Evolutionary conservation across 768 basidiomycete genomes (phyloP).

Genomic region (Guyanaporus albipodus): DNA sequence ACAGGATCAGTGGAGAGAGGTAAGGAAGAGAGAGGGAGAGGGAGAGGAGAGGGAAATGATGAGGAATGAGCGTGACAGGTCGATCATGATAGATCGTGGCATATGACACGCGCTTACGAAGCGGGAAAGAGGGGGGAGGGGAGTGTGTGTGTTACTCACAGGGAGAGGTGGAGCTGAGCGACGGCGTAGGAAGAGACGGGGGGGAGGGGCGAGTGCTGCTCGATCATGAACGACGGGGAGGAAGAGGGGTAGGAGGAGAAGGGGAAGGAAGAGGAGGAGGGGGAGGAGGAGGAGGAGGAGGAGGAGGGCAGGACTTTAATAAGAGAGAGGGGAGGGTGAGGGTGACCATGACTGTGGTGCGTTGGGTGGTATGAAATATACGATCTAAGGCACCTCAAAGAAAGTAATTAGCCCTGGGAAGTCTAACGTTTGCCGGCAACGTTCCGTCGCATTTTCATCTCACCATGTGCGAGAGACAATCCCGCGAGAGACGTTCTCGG

Average conservation of each 20-base stretch:
- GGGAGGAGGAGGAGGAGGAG: constrained; percentile 2
- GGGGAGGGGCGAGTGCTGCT: constrained; percentile 40
- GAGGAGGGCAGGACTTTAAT: constrained; percentile 21
- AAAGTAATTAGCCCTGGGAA: constrained; percentile 34
- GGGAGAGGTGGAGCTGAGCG: constrained; percentile 57
- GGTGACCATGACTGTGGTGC: neutral
- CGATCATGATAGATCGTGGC: constrained; percentile 33
- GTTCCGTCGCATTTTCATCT: constrained; percentile 27
- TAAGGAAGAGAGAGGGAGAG: neutral
- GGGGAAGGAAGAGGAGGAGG: neutral
- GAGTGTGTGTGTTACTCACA: no score
- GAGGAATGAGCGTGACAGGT: constrained; percentile 18
- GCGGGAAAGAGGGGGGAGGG: constrained; percentile 7
- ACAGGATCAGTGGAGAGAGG: constrained; percentile 9
- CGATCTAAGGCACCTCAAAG: constrained; percentile 33
- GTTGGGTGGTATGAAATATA: constrained; percentile 25
- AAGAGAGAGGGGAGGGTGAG: constrained; percentile 5
- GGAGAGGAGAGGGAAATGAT: constrained; percentile 5
- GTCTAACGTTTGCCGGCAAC: constrained; percentile 34
- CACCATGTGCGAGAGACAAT: constrained; percentile 27
- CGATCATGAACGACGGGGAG: constrained; percentile 47
- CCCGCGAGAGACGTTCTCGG: constrained; percentile 33
- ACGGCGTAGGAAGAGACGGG: constrained; percentile 58
- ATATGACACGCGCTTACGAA: constrained; percentile 25
- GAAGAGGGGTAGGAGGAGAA: constrained; percentile 4